Percentiles rank a stretch among this genome's conserved stretches.
These are phyloP conservation scores for Myxozyma monticola DNA, from an alignment of 805 yeast genomes.

Conservation along the genomic window DNA sequence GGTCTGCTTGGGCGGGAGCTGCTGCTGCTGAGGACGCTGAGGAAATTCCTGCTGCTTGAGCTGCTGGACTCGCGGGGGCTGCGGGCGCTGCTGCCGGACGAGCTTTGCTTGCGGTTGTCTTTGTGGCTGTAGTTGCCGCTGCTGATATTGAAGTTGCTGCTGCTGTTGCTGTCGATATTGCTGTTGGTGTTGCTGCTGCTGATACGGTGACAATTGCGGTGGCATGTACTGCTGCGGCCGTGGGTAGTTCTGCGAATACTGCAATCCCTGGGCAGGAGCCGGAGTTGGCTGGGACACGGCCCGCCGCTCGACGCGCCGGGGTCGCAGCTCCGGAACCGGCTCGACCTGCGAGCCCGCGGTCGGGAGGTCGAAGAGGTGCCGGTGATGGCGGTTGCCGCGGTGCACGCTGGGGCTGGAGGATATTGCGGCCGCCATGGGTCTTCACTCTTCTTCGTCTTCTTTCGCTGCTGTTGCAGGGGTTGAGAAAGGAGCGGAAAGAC, in stretches of 20 bases:
- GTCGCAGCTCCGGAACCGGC: not conserved
- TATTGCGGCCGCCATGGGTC: too few species aligned
- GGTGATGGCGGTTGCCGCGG: constrained; percentile 17
- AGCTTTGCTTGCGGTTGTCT: not conserved
- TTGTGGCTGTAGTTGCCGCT: not conserved
- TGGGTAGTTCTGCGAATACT: not conserved
- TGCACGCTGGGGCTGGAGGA: constrained; percentile 13
- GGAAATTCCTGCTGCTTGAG: not conserved
- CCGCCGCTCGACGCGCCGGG: not conserved
- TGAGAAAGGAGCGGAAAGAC: too few species aligned
- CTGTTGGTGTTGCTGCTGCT: not conserved
- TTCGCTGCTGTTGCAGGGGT: too few species aligned
- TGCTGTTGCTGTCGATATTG: not conserved
- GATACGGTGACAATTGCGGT: too few species aligned
- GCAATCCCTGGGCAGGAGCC: too few species aligned
- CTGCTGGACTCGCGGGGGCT: not conserved
- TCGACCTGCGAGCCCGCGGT: not conserved
- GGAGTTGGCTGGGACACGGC: not conserved
- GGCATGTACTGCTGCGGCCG: not conserved
- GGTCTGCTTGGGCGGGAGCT: too few species aligned
- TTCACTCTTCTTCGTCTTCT: too few species aligned
- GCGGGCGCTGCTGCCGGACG: not conserved
- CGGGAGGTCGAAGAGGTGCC: constrained; percentile 23
- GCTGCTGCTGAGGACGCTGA: too few species aligned
- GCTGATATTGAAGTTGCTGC: not conserved